phyloP scores from a whole-genome alignment of 305 asterid species.

The Fraxinus sp. region DNA sequence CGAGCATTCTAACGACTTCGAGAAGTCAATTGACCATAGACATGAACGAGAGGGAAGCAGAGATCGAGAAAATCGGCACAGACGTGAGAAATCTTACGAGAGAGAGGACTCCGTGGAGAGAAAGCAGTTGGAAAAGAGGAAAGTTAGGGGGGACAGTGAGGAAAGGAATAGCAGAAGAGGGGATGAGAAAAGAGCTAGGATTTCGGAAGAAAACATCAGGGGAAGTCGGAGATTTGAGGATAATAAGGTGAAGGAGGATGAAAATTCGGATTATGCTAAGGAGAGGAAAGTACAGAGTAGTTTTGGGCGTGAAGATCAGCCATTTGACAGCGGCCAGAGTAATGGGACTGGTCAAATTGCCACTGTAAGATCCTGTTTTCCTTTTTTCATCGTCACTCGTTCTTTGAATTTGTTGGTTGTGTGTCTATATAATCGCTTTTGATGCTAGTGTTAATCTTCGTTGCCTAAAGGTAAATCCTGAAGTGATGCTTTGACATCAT shows the following conservation, averaged over 20 bases:
- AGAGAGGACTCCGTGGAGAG: constrained; percentile 53
- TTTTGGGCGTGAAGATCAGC: constrained; percentile 34
- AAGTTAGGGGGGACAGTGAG: constrained; percentile 38
- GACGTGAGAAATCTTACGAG: constrained; percentile 47
- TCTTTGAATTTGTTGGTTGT: not conserved
- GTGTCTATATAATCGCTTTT: not conserved
- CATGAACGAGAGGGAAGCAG: constrained; percentile 59
- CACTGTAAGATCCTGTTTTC: constrained; percentile 53
- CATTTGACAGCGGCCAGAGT: constrained; percentile 24
- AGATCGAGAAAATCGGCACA: constrained; percentile 40
- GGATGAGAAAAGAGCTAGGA: constrained; percentile 66
- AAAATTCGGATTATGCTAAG: constrained; percentile 7
- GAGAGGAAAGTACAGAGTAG: constrained; percentile 36
- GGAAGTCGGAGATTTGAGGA: constrained; percentile 63
- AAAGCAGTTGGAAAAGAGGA: constrained; percentile 36
- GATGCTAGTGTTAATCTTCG: constrained; percentile 3
- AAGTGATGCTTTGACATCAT: constrained; percentile 8
- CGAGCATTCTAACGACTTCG: constrained; percentile 33
- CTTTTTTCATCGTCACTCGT: not conserved
- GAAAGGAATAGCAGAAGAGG: constrained; percentile 52
- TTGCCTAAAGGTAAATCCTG: not conserved
- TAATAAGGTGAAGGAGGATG: constrained; percentile 32
- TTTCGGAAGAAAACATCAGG: constrained; percentile 52
- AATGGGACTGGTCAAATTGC: constrained; percentile 38
- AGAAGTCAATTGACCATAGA: constrained; percentile 39